phyloP scores from a whole-genome alignment of 2,329 filamentous ascomycete species.

The Apiospora aurea region DNA sequence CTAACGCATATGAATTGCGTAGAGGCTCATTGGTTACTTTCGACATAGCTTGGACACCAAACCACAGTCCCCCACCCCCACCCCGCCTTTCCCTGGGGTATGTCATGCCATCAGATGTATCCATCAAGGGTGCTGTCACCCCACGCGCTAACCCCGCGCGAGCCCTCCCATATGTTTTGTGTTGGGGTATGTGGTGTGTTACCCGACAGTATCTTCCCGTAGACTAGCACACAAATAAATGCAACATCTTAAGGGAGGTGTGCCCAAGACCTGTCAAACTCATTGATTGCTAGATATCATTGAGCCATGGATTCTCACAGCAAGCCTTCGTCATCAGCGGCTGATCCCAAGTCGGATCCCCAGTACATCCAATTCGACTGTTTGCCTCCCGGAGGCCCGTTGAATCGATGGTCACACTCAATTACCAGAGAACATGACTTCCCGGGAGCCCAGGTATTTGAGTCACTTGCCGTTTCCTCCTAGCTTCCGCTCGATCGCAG shows the following conservation, averaged over 20 bases:
- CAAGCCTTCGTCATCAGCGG: background rate
- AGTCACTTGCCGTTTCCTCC: background rate
- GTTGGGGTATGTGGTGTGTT: background rate
- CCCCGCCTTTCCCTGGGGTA: background rate
- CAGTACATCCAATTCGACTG: slow-evolving; percentile 62
- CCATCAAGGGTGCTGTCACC: background rate
- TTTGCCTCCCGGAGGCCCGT: slow-evolving; percentile 58
- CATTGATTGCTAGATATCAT: background rate
- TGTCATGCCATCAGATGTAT: background rate
- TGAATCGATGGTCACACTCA: slow-evolving; percentile 87
- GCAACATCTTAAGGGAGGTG: background rate
- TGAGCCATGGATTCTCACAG: slow-evolving; percentile 6
- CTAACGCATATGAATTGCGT: background rate
- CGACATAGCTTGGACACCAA: background rate
- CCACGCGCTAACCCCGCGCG: background rate
- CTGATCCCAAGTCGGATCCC: slow-evolving; percentile 52
- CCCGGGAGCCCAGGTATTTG: slow-evolving; percentile 81
- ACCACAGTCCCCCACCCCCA: background rate
- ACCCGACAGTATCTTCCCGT: background rate
- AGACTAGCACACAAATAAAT: background rate
- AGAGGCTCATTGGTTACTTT: background rate
- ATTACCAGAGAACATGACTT: slow-evolving; percentile 89
- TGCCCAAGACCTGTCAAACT: background rate
- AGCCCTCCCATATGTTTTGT: background rate
- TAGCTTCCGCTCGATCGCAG: background rate